Base-by-base conservation (phyloP, 1,284 basidiomycete species). In the Puccinia triticina region DNA sequence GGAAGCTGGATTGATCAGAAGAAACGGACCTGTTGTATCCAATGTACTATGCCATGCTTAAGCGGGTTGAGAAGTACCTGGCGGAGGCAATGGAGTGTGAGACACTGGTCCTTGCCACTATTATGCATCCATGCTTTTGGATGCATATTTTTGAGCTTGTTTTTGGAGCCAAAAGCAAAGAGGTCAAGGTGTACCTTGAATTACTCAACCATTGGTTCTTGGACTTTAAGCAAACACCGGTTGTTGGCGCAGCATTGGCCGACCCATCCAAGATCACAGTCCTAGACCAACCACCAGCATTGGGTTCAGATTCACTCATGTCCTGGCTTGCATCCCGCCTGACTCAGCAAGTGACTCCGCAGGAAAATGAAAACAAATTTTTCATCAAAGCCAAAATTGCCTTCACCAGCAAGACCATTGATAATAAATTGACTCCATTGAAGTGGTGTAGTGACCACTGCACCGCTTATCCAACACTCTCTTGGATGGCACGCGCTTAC, bases 71-170 rank as follows among this genome's bases (percentile, higher is more conserved):
- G 11, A 23, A 21, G n/a, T 71, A 46, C 48, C 67, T 71, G 10
- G 18, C 16, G 1, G 40, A 71, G 29, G 67, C 37, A 3, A 46
- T 71, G 12, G 14, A 37, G 7, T 71, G 67, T 37, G 2, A 48
- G 2, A 46, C 67, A 2, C n/a, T 71, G 43, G 26, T 29, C 1
- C 32, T 71, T 26, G 67, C 67, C 1, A 71, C 67, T 46, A 2
- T 71, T 23, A 46, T 71, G 46, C 32, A 71, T 71, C 67, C 48
- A 5, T n/a, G n/a, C n/a, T n/a, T n/a, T n/a, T n/a, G n/a, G n/a
- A n/a, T n/a, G n/a, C n/a, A n/a, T n/a, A n/a, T n/a, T n/a, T n/a
- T n/a, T n/a, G n/a, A n/a, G n/a, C n/a, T n/a, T n/a, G n/a, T n/a
- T n/a, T n/a, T n/a, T n/a, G n/a, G n/a, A n/a, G n/a, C n/a, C n/a